Conservation (phyloP, 345 rosid genomes). For the Hevea brasiliensis region DNA sequence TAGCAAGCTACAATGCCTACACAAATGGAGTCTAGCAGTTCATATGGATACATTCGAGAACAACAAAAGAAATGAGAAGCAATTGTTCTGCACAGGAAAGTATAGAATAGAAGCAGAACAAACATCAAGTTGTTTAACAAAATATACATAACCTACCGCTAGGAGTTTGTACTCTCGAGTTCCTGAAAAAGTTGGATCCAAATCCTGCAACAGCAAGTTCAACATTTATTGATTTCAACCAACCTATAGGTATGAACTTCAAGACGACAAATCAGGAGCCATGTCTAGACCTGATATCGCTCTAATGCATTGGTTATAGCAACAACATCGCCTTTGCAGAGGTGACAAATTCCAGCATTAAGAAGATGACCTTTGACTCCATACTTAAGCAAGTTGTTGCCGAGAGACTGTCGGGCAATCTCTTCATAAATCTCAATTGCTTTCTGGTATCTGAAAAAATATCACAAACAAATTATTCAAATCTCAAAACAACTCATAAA, state of each 20-base stretch:
- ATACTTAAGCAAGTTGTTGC: conserved; percentile 82
- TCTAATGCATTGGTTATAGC: conserved; percentile 88
- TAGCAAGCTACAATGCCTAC: background rate
- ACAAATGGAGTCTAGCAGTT: too few relatives aligned
- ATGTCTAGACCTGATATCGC: conserved; percentile 70
- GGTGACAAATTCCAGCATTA: conserved; percentile 94
- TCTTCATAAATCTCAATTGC: conserved; percentile 91
- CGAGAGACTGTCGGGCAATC: conserved; percentile 69
- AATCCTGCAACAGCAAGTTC: conserved; percentile 55
- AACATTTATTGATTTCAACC: conserved; percentile 9
- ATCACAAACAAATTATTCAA: conserved; percentile 25
- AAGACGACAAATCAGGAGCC: conserved; percentile 13
- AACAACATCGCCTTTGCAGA: conserved; percentile 88
- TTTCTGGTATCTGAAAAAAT: conserved; percentile 69
- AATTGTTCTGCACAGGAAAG: background rate
- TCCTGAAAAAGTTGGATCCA: conserved; percentile 96
- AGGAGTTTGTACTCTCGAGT: conserved; percentile 81
- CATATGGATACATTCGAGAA: background rate
- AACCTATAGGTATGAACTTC: background rate
- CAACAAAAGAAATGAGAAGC: background rate
- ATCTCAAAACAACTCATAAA: background rate
- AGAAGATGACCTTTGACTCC: conserved; percentile 99
- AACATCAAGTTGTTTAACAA: background rate
- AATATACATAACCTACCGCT: conserved; percentile 40
- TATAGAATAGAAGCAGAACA: background rate